Evolutionary conservation across 345 rosid species (phyloP), one percentile per base, ranked within the genome.

Genomic region (Euphorbia peplus): DNA sequence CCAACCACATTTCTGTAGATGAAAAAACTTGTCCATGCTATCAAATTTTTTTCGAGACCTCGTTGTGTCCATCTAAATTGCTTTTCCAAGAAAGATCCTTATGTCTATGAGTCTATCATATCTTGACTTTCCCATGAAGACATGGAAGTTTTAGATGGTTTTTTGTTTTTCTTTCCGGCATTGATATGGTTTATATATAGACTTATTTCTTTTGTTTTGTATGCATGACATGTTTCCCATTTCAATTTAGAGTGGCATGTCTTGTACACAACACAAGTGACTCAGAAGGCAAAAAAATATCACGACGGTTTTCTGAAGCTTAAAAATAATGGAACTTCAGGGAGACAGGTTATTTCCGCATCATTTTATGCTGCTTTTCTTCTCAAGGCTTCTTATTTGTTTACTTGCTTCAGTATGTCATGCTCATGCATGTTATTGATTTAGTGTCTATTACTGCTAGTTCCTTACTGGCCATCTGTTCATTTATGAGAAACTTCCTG

Each of bases 251-350:
- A 72, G 67, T 85, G 90, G 90, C 82, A 78, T 84, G 90, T 84
- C 46, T 41, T 87, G 79, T 87, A 87, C 78, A 85, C 90, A 16
- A n/a, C 84, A 25, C 88, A 85, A 55, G 63, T 83, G 58, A 85
- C 76, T 67, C 86, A 87, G 50, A 85, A 87, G 63, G 84, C 85
- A 51, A 87, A 87, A 81, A 87, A 79, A 73, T 87, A 82, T 77
- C 88, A 85, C 64, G 92, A 85, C 68, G 92, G 88, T 26, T 79
- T 70, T 75, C 66, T 85, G 64, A 73, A 64, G 62, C 80, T 84
- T 37, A 66, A 69, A 39, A 30, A 37, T 58, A 4, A 48, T 46
- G 88, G 82, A 72, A 48, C 79, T 35, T 63, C 61, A 24, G 84
- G 79, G 70, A 80, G 82, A 62, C 83, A 88, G 93, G 93, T 83